These are phyloP conservation scores for Arxiozyma heterogenica DNA, from an alignment of 1,139 yeast genomes.

Conservation along the genomic window DNA sequence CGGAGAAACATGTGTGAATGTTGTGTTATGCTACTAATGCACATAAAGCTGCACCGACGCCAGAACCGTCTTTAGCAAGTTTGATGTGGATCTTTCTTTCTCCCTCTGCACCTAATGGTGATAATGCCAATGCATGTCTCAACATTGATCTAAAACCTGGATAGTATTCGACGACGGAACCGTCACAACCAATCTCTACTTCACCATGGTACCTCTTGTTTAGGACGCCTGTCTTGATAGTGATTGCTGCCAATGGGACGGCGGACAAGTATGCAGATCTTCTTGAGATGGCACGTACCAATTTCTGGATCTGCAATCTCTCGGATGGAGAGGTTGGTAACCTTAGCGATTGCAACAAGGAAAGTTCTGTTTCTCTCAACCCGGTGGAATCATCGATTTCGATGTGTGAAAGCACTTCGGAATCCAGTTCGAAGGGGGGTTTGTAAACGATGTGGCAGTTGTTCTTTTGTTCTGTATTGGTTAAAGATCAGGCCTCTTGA, in stretches of 20 bases:
- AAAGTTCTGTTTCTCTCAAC: slow-evolving; percentile 55
- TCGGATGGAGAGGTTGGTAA: slow-evolving; percentile 61
- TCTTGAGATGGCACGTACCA: slow-evolving; percentile 70
- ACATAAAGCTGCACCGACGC: slow-evolving; percentile 94
- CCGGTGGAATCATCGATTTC: slow-evolving; percentile 74
- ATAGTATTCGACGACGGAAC: slow-evolving; percentile 85
- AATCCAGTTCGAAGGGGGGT: slow-evolving; percentile 74
- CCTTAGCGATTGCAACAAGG: slow-evolving; percentile 55
- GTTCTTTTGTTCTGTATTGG: slow-evolving; percentile 44
- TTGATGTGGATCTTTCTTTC: slow-evolving; percentile 62
- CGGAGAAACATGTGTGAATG: neutral
- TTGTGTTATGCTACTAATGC: slow-evolving; percentile 38
- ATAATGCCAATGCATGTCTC: slow-evolving; percentile 62
- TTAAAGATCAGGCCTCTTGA: slow-evolving; percentile 48
- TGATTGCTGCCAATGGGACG: slow-evolving; percentile 77
- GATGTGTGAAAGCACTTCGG: slow-evolving; percentile 73
- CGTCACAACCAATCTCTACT: slow-evolving; percentile 91
- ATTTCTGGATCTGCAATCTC: slow-evolving; percentile 56
- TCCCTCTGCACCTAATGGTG: slow-evolving; percentile 64
- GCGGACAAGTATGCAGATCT: slow-evolving; percentile 85
- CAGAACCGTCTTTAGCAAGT: slow-evolving; percentile 89
- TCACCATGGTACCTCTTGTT: slow-evolving; percentile 49
- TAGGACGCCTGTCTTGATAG: slow-evolving; percentile 48
- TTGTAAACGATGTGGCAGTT: slow-evolving; percentile 55
- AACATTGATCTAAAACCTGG: slow-evolving; percentile 78